These are phyloP conservation scores for peach (Prunus persica) DNA, from an alignment of 306 rosid genomes.

Conservation along the genomic window DNA sequence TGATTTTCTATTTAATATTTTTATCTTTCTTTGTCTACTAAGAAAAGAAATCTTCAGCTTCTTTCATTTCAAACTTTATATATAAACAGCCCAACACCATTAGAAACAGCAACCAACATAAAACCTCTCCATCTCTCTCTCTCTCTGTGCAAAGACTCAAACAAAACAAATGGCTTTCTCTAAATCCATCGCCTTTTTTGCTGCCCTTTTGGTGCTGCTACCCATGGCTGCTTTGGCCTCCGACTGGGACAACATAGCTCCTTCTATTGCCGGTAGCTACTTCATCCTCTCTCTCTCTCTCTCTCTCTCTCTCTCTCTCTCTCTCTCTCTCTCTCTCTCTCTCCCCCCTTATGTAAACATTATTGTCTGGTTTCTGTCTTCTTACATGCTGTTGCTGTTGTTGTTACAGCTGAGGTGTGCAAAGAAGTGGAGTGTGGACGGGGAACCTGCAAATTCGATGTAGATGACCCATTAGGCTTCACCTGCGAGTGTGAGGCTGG, in stretches of 20 bases:
- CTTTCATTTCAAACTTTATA: background rate
- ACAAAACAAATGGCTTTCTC: constrained; percentile 30
- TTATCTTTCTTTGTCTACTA: constrained; percentile 12
- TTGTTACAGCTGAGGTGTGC: constrained; percentile 49
- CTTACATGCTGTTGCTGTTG: background rate
- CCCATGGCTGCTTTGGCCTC: constrained; percentile 22
- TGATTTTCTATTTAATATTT: background rate
- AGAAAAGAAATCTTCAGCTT: constrained; percentile 18
- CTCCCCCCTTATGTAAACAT: background rate
- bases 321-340: background rate
- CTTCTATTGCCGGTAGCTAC: constrained; percentile 26
- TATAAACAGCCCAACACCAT: background rate
- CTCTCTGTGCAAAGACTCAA: background rate
- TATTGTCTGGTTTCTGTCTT: background rate
- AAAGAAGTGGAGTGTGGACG: constrained; percentile 69
- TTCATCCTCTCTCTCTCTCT: constrained; percentile 1
- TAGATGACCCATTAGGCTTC: constrained; percentile 36
- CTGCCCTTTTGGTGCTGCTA: constrained; percentile 24
- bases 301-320: background rate
- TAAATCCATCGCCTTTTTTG: constrained; percentile 27
- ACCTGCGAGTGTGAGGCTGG: constrained; percentile 59
- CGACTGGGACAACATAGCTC: constrained; percentile 25
- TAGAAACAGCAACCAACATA: background rate
- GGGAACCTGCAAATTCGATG: constrained; percentile 45
- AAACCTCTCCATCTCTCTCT: background rate